Evolutionary conservation across 148 eudicot genomes (phyloP), one percentile per base, ranked within the genome.

Genomic region (Diospyros lotus): DNA sequence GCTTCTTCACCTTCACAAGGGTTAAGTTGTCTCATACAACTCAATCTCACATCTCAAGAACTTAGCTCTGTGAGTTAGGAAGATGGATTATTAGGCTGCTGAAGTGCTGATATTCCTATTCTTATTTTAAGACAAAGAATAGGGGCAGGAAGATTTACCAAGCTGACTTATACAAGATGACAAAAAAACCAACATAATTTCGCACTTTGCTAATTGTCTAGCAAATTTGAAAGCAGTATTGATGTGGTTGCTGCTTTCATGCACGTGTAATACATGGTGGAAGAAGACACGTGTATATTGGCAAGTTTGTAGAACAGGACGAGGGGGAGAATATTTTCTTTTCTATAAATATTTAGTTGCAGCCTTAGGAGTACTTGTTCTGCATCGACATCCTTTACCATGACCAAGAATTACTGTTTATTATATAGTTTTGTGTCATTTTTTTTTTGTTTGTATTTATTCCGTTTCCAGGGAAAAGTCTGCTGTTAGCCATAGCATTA

Each of bases 401-500:
- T 2, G 7, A 38, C 58, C 68, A 61, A 39, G 75, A 60, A 45
- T 2, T 61, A 18, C 7, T 1, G 43, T 64, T 61, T 50, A 14
- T 28, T 41, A 59, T 18, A 50, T 14, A 61, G 44, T 64, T 3
- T 43, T 52, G 45, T 17, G 5, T 51, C 52, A 28, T 56, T 71
- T 64, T 45, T 41, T 51, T 13, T 51, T 51, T 12, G 10, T 51
- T 76, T 2, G 10, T 2, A 17, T 28, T 0, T 66, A 40, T 58
- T 6, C 46, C 66, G 10, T 56, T 79, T 83, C 18, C 85, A 94
- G 98, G 84, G 98, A 94, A 79, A 82, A 82, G 72, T 94, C 98
- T 74, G 98, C 93, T 82, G 89, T 92, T 69, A 90, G 98, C 78
- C 98, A 94, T 79, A 74, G 89, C 52, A 85, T 89, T 69, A 89